Percentiles rank a stretch among this genome's conserved stretches.
Evolutionary conservation across 345 rosid species (phyloP).

Genomic region (Linum lewisii): DNA sequence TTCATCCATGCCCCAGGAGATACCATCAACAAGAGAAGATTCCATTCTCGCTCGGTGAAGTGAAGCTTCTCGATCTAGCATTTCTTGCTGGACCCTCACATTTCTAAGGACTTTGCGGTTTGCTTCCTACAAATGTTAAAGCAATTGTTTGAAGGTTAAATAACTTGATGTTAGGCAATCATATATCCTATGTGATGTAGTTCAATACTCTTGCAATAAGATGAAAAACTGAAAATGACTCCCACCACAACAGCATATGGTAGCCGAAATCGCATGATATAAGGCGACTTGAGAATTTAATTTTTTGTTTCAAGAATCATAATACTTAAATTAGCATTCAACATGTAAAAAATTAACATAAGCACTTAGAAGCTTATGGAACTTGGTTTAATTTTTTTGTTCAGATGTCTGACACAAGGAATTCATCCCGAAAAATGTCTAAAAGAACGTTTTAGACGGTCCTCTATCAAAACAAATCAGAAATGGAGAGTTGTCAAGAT

Average conservation of each 20-base stretch:
- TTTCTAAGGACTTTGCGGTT: conserved; percentile 54
- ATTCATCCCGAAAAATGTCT: too few species aligned
- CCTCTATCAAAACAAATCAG: background rate
- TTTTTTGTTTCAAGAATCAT: too few species aligned
- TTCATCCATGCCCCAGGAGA: conserved; percentile 99
- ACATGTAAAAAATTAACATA: too few species aligned
- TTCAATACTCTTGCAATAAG: background rate
- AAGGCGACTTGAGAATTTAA: background rate
- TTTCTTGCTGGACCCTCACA: conserved; percentile 41
- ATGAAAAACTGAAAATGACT: too few species aligned
- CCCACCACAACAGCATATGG: background rate
- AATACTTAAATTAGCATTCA: too few species aligned
- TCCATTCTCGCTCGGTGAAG: conserved; percentile 70
- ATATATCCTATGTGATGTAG: background rate
- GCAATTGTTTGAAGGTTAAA: background rate
- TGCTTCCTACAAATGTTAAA: conserved; percentile 34
- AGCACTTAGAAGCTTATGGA: background rate
- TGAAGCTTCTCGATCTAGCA: conserved; percentile 76
- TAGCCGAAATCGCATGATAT: background rate
- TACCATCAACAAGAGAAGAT: conserved; percentile 80
- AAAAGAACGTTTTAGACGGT: background rate
- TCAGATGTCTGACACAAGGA: too few species aligned
- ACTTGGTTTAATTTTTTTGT: too few species aligned
- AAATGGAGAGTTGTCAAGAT: background rate
- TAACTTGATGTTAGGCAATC: background rate